Evolutionary conservation across 805 yeast genomes (phyloP).

Genomic region (Candida silvatica): DNA sequence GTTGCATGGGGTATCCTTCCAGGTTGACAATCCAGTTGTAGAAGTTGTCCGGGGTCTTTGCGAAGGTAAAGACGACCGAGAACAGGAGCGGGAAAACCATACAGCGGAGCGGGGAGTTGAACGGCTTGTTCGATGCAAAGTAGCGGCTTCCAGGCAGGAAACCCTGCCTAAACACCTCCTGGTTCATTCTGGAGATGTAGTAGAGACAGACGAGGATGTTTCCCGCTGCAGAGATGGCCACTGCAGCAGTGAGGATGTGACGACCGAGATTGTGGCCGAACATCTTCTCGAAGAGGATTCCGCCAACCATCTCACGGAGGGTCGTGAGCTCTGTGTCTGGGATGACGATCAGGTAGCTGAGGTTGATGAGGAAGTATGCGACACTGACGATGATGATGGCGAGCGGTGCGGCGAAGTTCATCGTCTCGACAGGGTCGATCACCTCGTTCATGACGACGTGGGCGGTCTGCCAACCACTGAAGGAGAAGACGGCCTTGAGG

Average conservation of each 20-base stretch:
- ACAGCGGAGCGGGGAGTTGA: constrained; percentile 35
- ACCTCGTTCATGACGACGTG: constrained; percentile 49
- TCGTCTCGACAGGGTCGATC: constrained; percentile 40
- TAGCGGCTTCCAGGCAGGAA: constrained; percentile 39
- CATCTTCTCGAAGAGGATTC: constrained; percentile 40
- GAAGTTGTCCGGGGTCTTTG: constrained; percentile 39
- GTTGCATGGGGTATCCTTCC: constrained; percentile 43
- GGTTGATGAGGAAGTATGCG: constrained; percentile 39
- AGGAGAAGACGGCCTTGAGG: constrained; percentile 43
- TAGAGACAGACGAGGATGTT: constrained; percentile 47
- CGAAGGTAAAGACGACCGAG: constrained; percentile 30
- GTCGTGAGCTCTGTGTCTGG: constrained; percentile 36
- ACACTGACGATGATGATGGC: constrained; percentile 34
- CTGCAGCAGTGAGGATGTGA: constrained; percentile 36
- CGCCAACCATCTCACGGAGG: constrained; percentile 44
- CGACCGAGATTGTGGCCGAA: constrained; percentile 41
- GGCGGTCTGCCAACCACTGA: constrained; percentile 47
- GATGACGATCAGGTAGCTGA: constrained; percentile 43
- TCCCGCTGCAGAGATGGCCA: constrained; percentile 49
- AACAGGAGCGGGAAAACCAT: constrained; percentile 33
- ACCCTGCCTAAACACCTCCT: constrained; percentile 51
- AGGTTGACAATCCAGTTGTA: constrained; percentile 43
- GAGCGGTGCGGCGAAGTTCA: constrained; percentile 44
- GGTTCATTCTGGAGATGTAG: constrained; percentile 44
- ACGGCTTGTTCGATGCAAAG: constrained; percentile 49